Conservation (phyloP, 2,329 filamentous ascomycete genomes). For the Colletotrichum simmondsii region DNA sequence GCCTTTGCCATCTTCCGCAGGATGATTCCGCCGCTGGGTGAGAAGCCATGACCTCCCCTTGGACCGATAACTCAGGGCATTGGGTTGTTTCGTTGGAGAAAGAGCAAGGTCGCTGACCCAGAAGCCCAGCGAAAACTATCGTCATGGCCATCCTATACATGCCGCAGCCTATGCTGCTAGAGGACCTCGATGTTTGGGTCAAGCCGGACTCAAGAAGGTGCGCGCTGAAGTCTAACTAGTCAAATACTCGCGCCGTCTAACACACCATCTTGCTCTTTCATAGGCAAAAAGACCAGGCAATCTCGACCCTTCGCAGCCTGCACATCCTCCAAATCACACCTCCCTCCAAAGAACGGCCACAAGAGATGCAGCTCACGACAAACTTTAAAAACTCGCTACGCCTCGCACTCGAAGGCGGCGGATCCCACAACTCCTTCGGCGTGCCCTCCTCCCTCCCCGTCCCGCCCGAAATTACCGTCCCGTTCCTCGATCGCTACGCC, state of each 20-base stretch:
- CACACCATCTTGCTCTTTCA: not conserved
- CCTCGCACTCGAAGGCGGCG: constrained; percentile 87
- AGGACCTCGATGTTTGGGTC: constrained; percentile 88
- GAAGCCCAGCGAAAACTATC: constrained; percentile 83
- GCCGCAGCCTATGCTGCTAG: constrained; percentile 80
- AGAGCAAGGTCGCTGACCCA: constrained; percentile 10
- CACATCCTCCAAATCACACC: constrained; percentile 81
- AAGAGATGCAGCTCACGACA: constrained; percentile 80
- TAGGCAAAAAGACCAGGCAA: constrained; percentile 84
- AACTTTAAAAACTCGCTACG: constrained; percentile 88
- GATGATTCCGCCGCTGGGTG: constrained; percentile 93
- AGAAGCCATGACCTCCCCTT: constrained; percentile 36
- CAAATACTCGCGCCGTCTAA: not conserved
- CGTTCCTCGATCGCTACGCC: constrained; percentile 86
- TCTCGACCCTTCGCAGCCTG: constrained; percentile 84
- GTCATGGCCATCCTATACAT: constrained; percentile 97
- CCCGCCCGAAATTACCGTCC: constrained; percentile 71
- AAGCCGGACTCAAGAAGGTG: constrained; percentile 67
- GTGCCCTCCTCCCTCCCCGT: constrained; percentile 78
- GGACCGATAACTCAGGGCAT: not conserved
- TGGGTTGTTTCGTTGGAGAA: not conserved
- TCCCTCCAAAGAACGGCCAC: constrained; percentile 69
- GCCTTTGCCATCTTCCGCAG: constrained; percentile 95
- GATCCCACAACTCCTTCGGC: constrained; percentile 88
- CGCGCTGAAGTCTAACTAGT: not conserved